Evolutionary conservation across 306 rosid species (phyloP).

Genomic region (Vigna unguiculata): DNA sequence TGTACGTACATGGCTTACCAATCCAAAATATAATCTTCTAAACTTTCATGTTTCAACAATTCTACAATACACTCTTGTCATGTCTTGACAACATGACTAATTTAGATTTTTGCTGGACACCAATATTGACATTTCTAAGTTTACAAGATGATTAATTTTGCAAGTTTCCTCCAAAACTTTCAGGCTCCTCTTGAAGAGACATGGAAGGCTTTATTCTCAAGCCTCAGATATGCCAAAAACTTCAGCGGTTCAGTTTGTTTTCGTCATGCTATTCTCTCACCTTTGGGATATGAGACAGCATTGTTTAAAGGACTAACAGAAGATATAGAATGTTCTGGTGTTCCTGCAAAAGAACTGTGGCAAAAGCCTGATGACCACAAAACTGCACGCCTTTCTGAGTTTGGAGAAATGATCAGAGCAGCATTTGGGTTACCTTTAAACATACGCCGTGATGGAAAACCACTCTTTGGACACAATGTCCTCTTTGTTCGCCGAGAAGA

Average conservation of each 20-base stretch:
- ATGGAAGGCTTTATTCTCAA: conserved; percentile 87
- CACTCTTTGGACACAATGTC: conserved; percentile 61
- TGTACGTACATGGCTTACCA: not conserved
- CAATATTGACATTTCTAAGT: not conserved
- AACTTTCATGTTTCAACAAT: not conserved
- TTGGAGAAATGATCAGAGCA: conserved; percentile 92
- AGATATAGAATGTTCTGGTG: conserved; percentile 69
- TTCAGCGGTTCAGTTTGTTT: conserved; percentile 84
- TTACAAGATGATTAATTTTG: not conserved
- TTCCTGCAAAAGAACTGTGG: conserved; percentile 76
- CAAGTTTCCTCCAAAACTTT: not conserved
- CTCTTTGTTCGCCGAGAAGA: conserved; percentile 96
- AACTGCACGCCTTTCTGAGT: conserved; percentile 93
- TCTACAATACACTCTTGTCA: not conserved
- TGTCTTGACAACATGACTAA: conserved; percentile 4
- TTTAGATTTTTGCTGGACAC: not conserved
- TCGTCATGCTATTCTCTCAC: conserved; percentile 84
- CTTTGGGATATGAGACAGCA: conserved; percentile 90
- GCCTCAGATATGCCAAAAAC: conserved; percentile 84
- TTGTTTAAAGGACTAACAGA: conserved; percentile 82
- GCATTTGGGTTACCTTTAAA: conserved; percentile 72
- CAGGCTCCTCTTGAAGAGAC: conserved; percentile 94
- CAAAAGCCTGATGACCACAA: conserved; percentile 66
- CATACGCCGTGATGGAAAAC: conserved; percentile 52
- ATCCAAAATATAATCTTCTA: not conserved